Percentiles rank a stretch among this genome's conserved stretches.
Conservation (phyloP, 2,329 filamentous ascomycete species). For the Ophiostoma sp. region DNA sequence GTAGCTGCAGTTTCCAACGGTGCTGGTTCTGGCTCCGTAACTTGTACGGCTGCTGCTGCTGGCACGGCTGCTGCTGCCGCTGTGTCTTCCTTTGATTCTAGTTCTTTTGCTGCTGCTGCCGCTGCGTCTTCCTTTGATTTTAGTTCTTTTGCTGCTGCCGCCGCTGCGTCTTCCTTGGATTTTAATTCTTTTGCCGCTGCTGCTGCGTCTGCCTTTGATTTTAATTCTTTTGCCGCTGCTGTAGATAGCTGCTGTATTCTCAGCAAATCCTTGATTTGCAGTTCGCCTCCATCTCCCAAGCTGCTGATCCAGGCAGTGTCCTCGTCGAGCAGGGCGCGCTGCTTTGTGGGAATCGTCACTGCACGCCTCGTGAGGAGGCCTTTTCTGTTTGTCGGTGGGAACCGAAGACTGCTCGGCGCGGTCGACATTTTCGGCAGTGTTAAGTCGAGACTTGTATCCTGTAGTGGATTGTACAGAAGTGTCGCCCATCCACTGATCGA, state of each 20-base stretch:
- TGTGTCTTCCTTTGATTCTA: not conserved
- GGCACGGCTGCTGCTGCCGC: not conserved
- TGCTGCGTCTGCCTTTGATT: not conserved
- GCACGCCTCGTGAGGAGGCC: slow-evolving; percentile 30
- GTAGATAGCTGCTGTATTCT: not conserved
- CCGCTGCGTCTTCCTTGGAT: not conserved
- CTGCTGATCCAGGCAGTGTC: slow-evolving; percentile 24
- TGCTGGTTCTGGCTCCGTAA: not conserved
- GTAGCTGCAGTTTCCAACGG: not conserved
- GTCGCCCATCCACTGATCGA: not conserved
- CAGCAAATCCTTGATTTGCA: not conserved
- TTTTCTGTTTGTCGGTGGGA: slow-evolving; percentile 1
- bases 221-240: not conserved
- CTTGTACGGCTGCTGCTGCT: not conserved
- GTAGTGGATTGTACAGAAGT: not conserved
- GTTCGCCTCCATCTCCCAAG: not conserved
- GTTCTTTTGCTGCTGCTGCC: no score
- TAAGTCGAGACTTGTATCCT: not conserved
- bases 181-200: no score
- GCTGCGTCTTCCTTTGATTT: not conserved
- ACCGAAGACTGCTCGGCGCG: not conserved
- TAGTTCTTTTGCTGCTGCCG: not conserved
- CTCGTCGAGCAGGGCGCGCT: slow-evolving; percentile 36
- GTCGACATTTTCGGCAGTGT: not conserved
- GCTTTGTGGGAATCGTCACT: slow-evolving; percentile 37